Conservation (phyloP, 345 rosid species). For the Aquilaria yunnanensis region DNA sequence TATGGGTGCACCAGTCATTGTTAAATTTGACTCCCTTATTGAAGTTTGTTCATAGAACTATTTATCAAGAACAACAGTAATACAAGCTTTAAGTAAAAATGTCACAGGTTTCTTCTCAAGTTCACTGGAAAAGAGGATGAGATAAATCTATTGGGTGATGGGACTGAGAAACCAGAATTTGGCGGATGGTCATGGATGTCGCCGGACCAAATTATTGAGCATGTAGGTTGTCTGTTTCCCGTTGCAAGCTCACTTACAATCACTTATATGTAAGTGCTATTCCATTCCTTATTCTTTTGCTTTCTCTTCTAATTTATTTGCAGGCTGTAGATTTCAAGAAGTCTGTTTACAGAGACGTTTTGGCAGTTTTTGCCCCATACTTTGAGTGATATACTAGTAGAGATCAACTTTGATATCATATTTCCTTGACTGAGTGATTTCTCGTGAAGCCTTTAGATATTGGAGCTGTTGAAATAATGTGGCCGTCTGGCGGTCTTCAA, state of each 20-base stretch:
- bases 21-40: neutral
- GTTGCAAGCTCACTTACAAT: neutral
- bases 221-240: conserved; percentile 29
- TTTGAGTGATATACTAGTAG: conserved; percentile 27
- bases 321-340: conserved; percentile 95
- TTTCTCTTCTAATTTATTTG: conserved; percentile 12
- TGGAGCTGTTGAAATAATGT: too few species aligned
- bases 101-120: conserved; percentile 72
- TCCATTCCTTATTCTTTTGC: neutral
- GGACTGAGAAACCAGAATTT: conserved; percentile 88
- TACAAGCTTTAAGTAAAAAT: neutral
- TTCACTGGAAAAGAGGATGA: conserved; percentile 86
- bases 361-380: conserved; percentile 51
- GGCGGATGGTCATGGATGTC: conserved; percentile 84
- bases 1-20: too few species aligned
- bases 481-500: too few species aligned
- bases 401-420: too few species aligned
- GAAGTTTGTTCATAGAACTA: too few species aligned
- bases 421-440: too few species aligned
- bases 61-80: too few species aligned
- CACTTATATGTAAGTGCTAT: too few species aligned
- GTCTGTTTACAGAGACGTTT: conserved; percentile 77
- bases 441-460: too few species aligned
- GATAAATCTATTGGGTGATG: conserved; percentile 82
- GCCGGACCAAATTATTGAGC: conserved; percentile 58